Evolutionary conservation across 2,329 filamentous ascomycete species (phyloP).

Genomic region (Tolypocladium album): DNA sequence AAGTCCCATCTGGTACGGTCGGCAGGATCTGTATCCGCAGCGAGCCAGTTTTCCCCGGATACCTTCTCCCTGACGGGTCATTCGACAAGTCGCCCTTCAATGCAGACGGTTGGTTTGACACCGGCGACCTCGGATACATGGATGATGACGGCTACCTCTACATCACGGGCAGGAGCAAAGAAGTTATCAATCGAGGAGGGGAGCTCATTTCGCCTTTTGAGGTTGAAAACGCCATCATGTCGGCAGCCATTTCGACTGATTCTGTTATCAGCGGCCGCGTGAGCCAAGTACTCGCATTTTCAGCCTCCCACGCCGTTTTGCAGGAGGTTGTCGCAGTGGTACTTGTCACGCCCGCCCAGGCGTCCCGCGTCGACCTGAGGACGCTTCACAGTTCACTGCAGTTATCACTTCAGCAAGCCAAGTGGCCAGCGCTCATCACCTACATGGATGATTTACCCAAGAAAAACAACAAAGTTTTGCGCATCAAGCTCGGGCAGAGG

Average conservation of each 20-base stretch:
- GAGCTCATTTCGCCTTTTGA: conserved; percentile 50
- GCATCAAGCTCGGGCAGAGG: conserved; percentile 39
- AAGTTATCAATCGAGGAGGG: conserved; percentile 46
- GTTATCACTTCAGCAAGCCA: conserved; percentile 37
- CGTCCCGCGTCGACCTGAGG: conserved; percentile 34
- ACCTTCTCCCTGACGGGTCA: conserved; percentile 30
- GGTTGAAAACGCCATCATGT: conserved; percentile 44
- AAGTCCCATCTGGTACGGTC: conserved; percentile 20
- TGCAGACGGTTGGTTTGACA: conserved; percentile 40
- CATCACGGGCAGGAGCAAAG: conserved; percentile 44
- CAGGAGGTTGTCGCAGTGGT: conserved; percentile 46
- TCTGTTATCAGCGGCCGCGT: conserved; percentile 36
- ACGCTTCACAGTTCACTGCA: conserved; percentile 35
- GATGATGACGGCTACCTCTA: conserved; percentile 40
- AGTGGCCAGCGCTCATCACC: conserved; percentile 38
- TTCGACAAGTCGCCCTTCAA: conserved; percentile 36
- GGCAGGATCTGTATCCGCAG: conserved; percentile 41
- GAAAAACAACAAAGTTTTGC: conserved; percentile 46
- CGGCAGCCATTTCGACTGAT: conserved; percentile 27
- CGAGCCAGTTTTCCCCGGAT: conserved; percentile 38
- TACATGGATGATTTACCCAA: conserved; percentile 47
- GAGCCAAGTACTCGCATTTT: conserved; percentile 40
- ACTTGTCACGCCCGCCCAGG: conserved; percentile 33
- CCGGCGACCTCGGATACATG: conserved; percentile 42
- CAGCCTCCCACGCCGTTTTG: conserved; percentile 37